phyloP scores from a whole-genome alignment of 2,329 filamentous ascomycete species.

The Sphaerostilbella broomeana region DNA sequence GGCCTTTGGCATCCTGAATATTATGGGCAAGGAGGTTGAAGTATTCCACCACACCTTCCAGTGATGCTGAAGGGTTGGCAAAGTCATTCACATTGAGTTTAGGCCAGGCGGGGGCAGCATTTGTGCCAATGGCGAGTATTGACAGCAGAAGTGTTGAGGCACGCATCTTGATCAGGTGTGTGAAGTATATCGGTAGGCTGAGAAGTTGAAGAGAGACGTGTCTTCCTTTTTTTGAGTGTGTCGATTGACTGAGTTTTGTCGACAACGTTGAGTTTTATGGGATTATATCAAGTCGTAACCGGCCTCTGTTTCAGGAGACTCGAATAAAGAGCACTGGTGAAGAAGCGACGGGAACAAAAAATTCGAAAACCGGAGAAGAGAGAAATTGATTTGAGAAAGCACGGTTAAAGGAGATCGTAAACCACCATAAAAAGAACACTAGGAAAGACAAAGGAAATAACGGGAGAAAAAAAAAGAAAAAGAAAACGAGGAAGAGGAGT shows the following conservation, averaged over 20 bases:
- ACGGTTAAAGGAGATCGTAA: constrained; percentile 17
- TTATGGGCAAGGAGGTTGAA: constrained; percentile 54
- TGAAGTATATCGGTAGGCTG: background rate
- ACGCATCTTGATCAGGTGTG: constrained; percentile 39
- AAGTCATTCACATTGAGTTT: constrained; percentile 30
- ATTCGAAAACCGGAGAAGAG: constrained; percentile 10
- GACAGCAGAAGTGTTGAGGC: constrained; percentile 41
- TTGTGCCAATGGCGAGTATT: constrained; percentile 39
- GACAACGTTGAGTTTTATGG: too few relatives aligned
- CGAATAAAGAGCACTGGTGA: too few relatives aligned
- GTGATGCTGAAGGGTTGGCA: constrained; percentile 31
- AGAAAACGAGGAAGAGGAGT: constrained; percentile 17
- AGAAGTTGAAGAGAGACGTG: constrained; percentile 1
- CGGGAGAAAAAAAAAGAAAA: constrained; percentile 16
- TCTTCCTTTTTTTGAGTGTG: too few relatives aligned
- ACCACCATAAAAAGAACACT: constrained; percentile 16
- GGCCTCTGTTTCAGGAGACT: too few relatives aligned
- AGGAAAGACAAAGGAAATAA: constrained; percentile 14
- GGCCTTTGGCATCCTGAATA: constrained; percentile 41
- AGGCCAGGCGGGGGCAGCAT: constrained; percentile 39
- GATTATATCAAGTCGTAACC: too few relatives aligned
- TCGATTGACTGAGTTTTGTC: too few relatives aligned
- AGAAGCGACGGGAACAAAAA: too few relatives aligned
- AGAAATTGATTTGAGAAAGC: constrained; percentile 14
- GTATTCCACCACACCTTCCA: constrained; percentile 50